A percentile compares a stretch with the other conserved stretches of the same genome.
phyloP scores from a whole-genome alignment of 2,329 filamentous ascomycete species.

The Clonostachys chloroleuca region DNA sequence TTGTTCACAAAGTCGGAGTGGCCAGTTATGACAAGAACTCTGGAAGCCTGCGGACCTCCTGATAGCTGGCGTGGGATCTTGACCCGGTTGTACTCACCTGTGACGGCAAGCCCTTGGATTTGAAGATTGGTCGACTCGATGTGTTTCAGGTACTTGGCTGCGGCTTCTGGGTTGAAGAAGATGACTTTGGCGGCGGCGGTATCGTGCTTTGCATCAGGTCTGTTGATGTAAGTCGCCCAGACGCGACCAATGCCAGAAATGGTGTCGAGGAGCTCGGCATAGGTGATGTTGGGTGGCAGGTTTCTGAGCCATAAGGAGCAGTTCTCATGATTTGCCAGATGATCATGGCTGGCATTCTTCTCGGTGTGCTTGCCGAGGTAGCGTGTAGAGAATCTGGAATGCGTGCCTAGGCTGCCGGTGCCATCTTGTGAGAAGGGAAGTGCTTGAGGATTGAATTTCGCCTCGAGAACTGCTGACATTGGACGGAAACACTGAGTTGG shows the following conservation, averaged over 20 bases:
- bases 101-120: constrained; percentile 27
- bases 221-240: constrained; percentile 47
- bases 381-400: constrained; percentile 20
- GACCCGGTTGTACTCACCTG: constrained; percentile 43
- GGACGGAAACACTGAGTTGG: constrained; percentile 1
- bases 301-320: constrained; percentile 49
- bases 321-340: constrained; percentile 28
- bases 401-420: not conserved
- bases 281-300: constrained; percentile 36
- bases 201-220: constrained; percentile 28
- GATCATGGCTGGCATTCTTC: constrained; percentile 24
- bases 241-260: constrained; percentile 44
- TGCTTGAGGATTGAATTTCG: not conserved
- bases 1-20: constrained; percentile 36
- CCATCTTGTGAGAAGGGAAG: not conserved
- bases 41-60: constrained; percentile 22
- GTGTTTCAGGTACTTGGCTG: constrained; percentile 20
- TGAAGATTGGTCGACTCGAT: constrained; percentile 20
- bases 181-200: constrained; percentile 42
- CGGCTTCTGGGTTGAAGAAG: constrained; percentile 37
- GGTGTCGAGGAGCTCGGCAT: constrained; percentile 34
- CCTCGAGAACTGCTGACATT: constrained; percentile 4
- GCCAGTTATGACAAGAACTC: constrained; percentile 47
- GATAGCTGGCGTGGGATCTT: constrained; percentile 22
- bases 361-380: constrained; percentile 28